Percentiles rank a stretch among this genome's conserved stretches.
These are phyloP conservation scores for Ustilago nuda DNA, from an alignment of 1,284 basidiomycete genomes.

Conservation along the genomic window DNA sequence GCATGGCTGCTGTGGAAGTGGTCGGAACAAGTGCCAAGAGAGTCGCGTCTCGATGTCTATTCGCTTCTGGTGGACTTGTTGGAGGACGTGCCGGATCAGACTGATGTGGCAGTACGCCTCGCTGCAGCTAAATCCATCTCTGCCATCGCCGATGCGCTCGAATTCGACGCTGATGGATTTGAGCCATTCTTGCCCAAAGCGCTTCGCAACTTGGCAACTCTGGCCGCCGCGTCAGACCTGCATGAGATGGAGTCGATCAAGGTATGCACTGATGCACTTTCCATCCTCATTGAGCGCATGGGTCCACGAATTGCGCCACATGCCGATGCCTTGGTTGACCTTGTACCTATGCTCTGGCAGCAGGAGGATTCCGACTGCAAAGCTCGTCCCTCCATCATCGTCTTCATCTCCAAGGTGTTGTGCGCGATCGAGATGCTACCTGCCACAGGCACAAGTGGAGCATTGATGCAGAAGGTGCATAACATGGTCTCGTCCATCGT, in stretches of 20 bases:
- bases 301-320: slow-evolving; percentile 61
- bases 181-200: slow-evolving; percentile 58
- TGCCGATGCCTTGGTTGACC: slow-evolving; percentile 51
- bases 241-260: slow-evolving; percentile 64
- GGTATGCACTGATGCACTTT: slow-evolving; percentile 61
- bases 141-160: slow-evolving; percentile 63
- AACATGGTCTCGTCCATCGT: slow-evolving; percentile 61
- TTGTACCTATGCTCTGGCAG: slow-evolving; percentile 65
- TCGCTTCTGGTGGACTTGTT: slow-evolving; percentile 61
- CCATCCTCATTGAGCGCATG: slow-evolving; percentile 65
- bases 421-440: slow-evolving; percentile 56
- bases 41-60: slow-evolving; percentile 53
- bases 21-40: slow-evolving; percentile 60
- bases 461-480: slow-evolving; percentile 55
- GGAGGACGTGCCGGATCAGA: slow-evolving; percentile 42
- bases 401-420: slow-evolving; percentile 63
- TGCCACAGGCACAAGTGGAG: slow-evolving; percentile 33
- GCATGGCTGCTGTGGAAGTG: slow-evolving; percentile 65
- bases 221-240: slow-evolving; percentile 58
- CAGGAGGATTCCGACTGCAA: slow-evolving; percentile 63
- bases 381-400: slow-evolving; percentile 61
- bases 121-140: slow-evolving; percentile 60
- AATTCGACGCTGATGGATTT: slow-evolving; percentile 65
- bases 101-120: slow-evolving; percentile 64
- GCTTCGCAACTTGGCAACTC: slow-evolving; percentile 51